Evolutionary conservation across 345 rosid species (phyloP).

Genomic region (Cardamine chenopodiifolia): DNA sequence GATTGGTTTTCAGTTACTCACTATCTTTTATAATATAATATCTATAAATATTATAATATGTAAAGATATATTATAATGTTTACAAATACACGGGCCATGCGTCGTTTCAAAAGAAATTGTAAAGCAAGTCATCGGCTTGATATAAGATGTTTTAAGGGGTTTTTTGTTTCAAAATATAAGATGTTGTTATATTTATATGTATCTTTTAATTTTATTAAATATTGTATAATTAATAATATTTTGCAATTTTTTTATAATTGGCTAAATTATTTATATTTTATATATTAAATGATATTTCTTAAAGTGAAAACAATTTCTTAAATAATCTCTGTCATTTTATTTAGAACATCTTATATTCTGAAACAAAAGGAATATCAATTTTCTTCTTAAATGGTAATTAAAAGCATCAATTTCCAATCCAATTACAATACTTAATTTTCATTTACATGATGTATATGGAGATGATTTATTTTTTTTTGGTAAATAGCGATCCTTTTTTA

Average conservation of each 20-base stretch:
- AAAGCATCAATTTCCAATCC: neutral
- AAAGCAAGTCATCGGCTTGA: constrained; percentile 27
- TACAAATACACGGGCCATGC: neutral
- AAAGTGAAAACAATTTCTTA: no score
- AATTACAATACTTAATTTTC: neutral
- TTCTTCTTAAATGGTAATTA: neutral
- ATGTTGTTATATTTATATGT: no score
- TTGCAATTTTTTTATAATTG: no score
- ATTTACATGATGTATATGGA: neutral
- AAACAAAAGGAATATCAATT: no score
- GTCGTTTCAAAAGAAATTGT: constrained; percentile 9
- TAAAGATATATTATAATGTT: neutral
- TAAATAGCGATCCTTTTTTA: neutral
- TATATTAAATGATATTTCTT: no score
- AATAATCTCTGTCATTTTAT: no score
- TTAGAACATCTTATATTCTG: no score
- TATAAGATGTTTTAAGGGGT: no score
- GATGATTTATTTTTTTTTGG: neutral
- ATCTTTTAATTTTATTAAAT: no score
- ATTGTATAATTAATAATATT: no score
- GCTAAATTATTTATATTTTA: no score
- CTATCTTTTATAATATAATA: neutral
- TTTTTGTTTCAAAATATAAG: no score
- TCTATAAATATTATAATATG: neutral
- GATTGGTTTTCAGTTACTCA: constrained; percentile 22